These are phyloP conservation scores for Arabis hirsuta DNA, from an alignment of 345 rosid species.

Conservation along the genomic window DNA sequence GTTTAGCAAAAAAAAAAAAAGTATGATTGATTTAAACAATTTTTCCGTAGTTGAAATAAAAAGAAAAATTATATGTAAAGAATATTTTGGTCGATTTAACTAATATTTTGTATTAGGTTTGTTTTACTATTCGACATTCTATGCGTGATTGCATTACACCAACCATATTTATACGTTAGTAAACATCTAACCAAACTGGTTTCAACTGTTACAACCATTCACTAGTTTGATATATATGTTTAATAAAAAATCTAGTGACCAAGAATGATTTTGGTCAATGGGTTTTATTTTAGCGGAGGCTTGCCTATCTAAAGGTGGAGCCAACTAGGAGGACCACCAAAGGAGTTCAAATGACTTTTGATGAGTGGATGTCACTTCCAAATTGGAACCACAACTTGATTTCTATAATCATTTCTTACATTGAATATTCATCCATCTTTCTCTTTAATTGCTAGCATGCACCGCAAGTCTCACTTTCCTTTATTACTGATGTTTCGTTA, in stretches of 20 bases:
- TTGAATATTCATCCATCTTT: constrained; percentile 10
- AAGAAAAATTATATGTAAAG: background rate
- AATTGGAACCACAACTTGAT: constrained; percentile 32
- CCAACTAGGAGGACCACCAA: constrained; percentile 37
- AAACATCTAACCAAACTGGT: constrained; percentile 5
- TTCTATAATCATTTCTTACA: constrained; percentile 30
- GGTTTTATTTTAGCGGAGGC: constrained; percentile 22
- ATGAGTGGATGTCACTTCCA: constrained; percentile 42
- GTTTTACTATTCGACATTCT: background rate
- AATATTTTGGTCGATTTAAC: background rate
- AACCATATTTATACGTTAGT: background rate
- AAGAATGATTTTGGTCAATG: background rate
- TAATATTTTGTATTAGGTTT: background rate
- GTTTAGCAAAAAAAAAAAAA: too few species aligned
- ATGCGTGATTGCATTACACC: constrained; percentile 17
- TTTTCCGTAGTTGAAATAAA: background rate
- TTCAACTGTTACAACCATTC: constrained; percentile 27
- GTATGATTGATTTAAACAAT: background rate
- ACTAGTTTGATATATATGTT: background rate
- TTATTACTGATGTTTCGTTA: background rate
- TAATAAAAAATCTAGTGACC: constrained; percentile 1
- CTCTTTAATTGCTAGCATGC: constrained; percentile 15
- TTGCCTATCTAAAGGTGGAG: constrained; percentile 30
- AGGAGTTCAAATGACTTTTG: constrained; percentile 34
- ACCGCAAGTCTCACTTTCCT: constrained; percentile 12